Evolutionary conservation across 768 basidiomycete species (phyloP).

Genomic region (Auricularia sp.): DNA sequence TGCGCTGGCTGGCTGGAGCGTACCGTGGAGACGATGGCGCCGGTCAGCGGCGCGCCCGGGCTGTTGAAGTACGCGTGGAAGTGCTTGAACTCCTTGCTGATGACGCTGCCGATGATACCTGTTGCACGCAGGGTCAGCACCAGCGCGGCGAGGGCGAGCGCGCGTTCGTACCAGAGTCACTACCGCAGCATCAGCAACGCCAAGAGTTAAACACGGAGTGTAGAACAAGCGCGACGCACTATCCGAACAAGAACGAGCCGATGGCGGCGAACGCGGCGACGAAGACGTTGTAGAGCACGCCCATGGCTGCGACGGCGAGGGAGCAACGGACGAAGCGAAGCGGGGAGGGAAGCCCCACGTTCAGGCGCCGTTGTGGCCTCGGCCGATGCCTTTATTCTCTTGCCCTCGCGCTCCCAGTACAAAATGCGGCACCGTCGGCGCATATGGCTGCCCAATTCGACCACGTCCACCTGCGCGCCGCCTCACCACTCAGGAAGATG

Average conservation of each 20-base stretch:
- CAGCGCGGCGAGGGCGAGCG: neutral
- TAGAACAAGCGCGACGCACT: conserved; percentile 17
- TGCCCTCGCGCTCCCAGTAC: too few relatives aligned
- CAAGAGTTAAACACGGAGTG: neutral
- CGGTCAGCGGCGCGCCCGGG: conserved; percentile 33
- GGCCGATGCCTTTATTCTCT: too few relatives aligned
- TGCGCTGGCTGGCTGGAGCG: neutral
- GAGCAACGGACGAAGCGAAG: neutral
- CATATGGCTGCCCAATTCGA: too few relatives aligned
- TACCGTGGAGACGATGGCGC: conserved; percentile 52
- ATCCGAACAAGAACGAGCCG: conserved; percentile 41
- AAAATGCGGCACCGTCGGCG: too few relatives aligned
- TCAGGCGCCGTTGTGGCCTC: too few relatives aligned
- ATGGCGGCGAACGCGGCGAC: conserved; percentile 41
- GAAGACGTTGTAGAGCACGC: conserved; percentile 35
- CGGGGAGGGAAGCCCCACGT: neutral
- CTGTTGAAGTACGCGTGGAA: conserved; percentile 41
- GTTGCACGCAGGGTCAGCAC: conserved; percentile 15
- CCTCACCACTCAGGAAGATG: too few relatives aligned
- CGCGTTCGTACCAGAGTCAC: neutral
- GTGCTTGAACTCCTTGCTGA: conserved; percentile 34
- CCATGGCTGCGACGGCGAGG: conserved; percentile 23
- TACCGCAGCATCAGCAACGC: neutral
- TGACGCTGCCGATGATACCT: conserved; percentile 51
- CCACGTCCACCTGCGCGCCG: too few relatives aligned